phyloP scores from a whole-genome alignment of 1,284 basidiomycete genomes.

The Moesziomyces sp. region DNA sequence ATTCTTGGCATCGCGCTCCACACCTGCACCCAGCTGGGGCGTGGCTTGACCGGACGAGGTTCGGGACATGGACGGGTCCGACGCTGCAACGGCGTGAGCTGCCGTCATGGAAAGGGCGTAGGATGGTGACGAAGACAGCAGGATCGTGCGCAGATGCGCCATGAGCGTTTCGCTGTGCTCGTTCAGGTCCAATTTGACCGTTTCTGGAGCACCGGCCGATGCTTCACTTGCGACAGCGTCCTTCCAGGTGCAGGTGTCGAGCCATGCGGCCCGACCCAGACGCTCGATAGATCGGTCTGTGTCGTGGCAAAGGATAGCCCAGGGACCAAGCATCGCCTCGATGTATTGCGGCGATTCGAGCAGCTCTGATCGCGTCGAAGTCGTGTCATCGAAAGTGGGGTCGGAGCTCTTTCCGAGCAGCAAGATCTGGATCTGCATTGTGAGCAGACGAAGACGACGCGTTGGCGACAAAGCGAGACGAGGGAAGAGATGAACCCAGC shows the following conservation, averaged over 20 bases:
- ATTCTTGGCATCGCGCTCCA: conserved; percentile 63
- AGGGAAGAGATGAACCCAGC: conserved; percentile 92
- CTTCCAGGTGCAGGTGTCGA: conserved; percentile 27
- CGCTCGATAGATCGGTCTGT: conserved; percentile 75
- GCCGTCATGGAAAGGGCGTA: conserved; percentile 47
- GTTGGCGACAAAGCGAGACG: conserved; percentile 83
- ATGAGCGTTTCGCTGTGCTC: conserved; percentile 30
- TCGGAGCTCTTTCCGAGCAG: conserved; percentile 72
- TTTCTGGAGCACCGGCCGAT: background rate
- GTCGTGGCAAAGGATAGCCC: conserved; percentile 80
- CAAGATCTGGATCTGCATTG: conserved; percentile 77
- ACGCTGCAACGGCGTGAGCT: conserved; percentile 33
- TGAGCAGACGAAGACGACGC: conserved; percentile 78
- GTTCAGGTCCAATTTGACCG: conserved; percentile 16
- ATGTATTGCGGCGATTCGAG: conserved; percentile 75
- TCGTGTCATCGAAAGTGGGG: background rate
- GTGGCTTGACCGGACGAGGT: conserved; percentile 36
- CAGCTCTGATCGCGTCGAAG: conserved; percentile 72
- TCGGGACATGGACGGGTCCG: conserved; percentile 25
- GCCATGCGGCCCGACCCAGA: conserved; percentile 73
- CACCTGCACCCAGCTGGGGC: conserved; percentile 14
- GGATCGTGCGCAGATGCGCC: conserved; percentile 45
- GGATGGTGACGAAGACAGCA: conserved; percentile 51
- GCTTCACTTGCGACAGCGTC: background rate
- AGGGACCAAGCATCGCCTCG: conserved; percentile 80